Evolutionary conservation across 371 early-diverging fungal genomes (phyloP).

Genomic region (Mucor saturninus): DNA sequence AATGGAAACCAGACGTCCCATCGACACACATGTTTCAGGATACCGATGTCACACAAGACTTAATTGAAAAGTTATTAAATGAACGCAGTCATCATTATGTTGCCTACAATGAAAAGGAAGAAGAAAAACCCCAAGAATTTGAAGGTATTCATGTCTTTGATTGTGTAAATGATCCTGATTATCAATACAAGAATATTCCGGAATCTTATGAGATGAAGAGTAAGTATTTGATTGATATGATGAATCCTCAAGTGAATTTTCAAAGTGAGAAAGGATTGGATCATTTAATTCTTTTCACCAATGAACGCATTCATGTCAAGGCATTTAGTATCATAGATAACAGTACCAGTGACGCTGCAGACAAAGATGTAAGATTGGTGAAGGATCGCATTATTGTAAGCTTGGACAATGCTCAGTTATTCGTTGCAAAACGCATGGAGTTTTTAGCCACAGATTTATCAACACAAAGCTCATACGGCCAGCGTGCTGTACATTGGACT

Average conservation of each 20-base stretch:
- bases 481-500: constrained; percentile 67
- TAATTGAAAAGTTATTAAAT: constrained; percentile 57
- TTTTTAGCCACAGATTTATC: constrained; percentile 27
- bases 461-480: constrained; percentile 52
- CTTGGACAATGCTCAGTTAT: constrained; percentile 74
- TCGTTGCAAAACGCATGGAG: constrained; percentile 54
- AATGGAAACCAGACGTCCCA: constrained; percentile 26
- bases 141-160: constrained; percentile 11
- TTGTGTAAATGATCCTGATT: constrained; percentile 37
- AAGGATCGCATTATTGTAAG: constrained; percentile 66
- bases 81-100: constrained; percentile 51
- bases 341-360: constrained; percentile 8
- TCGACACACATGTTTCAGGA: constrained; percentile 8
- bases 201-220: constrained; percentile 48
- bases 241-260: constrained; percentile 69
- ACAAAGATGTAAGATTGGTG: constrained; percentile 55
- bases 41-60: constrained; percentile 44
- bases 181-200: constrained; percentile 44
- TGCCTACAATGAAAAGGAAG: constrained; percentile 56
- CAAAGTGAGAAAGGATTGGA: constrained; percentile 39
- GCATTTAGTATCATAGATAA: constrained; percentile 56
- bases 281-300: constrained; percentile 54
- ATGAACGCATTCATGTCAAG: constrained; percentile 60
- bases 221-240: constrained; percentile 55
- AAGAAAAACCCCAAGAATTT: constrained; percentile 15